phyloP scores from a whole-genome alignment of 176 grass and related monocot species.

The Pontederia paniculata region DNA sequence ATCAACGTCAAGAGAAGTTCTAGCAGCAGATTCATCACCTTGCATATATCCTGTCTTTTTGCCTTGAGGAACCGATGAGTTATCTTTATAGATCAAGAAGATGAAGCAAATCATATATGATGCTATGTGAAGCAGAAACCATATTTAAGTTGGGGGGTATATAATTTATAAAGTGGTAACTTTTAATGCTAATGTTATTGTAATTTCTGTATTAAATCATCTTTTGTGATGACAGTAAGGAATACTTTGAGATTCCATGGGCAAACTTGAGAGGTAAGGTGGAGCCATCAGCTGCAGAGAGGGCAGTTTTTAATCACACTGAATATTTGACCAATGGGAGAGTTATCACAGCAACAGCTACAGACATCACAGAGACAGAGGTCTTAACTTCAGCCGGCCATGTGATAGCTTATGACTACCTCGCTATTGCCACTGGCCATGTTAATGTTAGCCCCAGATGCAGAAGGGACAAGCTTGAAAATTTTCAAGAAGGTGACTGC shows the following conservation, averaged over 20 bases:
- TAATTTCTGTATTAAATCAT: not conserved
- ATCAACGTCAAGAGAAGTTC: too few species aligned
- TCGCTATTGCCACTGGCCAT: slow-evolving; percentile 55
- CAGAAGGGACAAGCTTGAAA: slow-evolving; percentile 28
- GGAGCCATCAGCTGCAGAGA: slow-evolving; percentile 31
- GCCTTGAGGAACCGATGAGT: too few species aligned
- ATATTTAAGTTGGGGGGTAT: too few species aligned
- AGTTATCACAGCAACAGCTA: slow-evolving; percentile 27
- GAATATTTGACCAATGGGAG: slow-evolving; percentile 47
- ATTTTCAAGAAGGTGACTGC: slow-evolving; percentile 27
- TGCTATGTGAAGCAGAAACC: too few species aligned
- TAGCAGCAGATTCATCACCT: too few species aligned
- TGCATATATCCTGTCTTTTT: too few species aligned
- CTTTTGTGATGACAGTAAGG: slow-evolving; percentile 30
- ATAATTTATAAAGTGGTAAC: not conserved
- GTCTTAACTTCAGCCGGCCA: slow-evolving; percentile 37
- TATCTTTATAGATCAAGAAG: too few species aligned
- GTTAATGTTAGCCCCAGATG: slow-evolving; percentile 1
- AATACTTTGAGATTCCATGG: slow-evolving; percentile 77
- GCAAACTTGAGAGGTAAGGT: slow-evolving; percentile 60
- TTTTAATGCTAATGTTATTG: slow-evolving; percentile 2
- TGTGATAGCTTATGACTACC: slow-evolving; percentile 48
- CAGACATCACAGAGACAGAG: slow-evolving; percentile 42
- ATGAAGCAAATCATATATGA: too few species aligned
- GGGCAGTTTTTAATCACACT: slow-evolving; percentile 42